phyloP scores from a whole-genome alignment of 352 stramenopile genomes.

The Globisporangium irregulare region DNA sequence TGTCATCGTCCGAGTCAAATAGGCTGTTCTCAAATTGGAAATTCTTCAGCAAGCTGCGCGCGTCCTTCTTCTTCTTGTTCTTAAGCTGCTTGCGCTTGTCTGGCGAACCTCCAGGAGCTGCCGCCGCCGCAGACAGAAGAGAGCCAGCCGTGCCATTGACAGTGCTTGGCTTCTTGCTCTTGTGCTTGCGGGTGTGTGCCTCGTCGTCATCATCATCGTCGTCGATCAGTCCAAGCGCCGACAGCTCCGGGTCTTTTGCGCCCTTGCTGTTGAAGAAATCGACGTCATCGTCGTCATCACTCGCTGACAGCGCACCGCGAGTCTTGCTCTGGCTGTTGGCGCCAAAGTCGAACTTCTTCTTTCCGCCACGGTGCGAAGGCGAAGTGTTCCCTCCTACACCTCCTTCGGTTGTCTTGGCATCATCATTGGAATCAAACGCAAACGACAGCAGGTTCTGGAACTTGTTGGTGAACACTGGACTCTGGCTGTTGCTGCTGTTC shows the following conservation, averaged over 20 bases:
- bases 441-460: constrained; percentile 83
- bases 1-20: constrained; percentile 58
- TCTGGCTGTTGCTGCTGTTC: constrained; percentile 18
- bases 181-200: constrained; percentile 31
- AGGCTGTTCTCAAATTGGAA: constrained; percentile 89
- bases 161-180: constrained; percentile 26
- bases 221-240: constrained; percentile 41
- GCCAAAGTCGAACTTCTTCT: constrained; percentile 26
- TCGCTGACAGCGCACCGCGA: background rate
- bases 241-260: constrained; percentile 34
- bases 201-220: constrained; percentile 24
- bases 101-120: constrained; percentile 6
- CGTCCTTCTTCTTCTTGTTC: constrained; percentile 76
- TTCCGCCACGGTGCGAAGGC: background rate
- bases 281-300: constrained; percentile 21
- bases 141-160: constrained; percentile 19
- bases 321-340: constrained; percentile 4
- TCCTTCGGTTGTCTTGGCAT: background rate
- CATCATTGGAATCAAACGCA: constrained; percentile 44
- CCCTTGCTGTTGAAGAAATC: constrained; percentile 29
- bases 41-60: constrained; percentile 66
- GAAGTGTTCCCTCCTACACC: background rate
- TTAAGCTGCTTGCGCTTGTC: constrained; percentile 59
- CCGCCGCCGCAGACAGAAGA: constrained; percentile 28
- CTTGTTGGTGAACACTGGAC: constrained; percentile 74